These are phyloP conservation scores for Eutypella sp. DNA, from an alignment of 2,329 filamentous ascomycete genomes.

Conservation along the genomic window DNA sequence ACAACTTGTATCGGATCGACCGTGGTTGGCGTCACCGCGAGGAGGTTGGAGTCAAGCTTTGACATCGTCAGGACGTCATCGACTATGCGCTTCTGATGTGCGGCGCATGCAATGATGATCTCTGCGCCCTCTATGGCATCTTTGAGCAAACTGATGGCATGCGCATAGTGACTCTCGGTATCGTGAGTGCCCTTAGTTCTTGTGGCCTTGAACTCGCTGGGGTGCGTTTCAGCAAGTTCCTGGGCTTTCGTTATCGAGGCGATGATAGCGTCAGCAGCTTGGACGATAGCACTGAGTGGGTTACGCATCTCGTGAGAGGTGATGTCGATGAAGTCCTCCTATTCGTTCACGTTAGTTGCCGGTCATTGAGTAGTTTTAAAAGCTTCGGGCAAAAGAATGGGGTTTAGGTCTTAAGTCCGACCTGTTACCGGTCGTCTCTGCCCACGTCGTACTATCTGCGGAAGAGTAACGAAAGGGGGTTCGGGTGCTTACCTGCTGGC, in stretches of 20 bases:
- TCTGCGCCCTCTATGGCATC: slow-evolving; percentile 76
- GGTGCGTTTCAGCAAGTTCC: slow-evolving; percentile 27
- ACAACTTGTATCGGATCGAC: slow-evolving; percentile 63
- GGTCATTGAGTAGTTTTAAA: background rate
- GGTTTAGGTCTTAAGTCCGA: no score
- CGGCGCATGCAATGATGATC: slow-evolving; percentile 74
- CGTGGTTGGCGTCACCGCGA: slow-evolving; percentile 63
- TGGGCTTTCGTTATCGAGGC: slow-evolving; percentile 42
- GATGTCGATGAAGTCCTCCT: slow-evolving; percentile 76
- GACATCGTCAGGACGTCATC: slow-evolving; percentile 61
- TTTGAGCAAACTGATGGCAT: slow-evolving; percentile 64
- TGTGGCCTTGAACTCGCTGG: background rate
- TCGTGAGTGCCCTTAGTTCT: slow-evolving; percentile 1
- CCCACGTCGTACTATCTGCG: background rate
- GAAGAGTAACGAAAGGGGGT: background rate
- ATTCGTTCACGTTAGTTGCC: no score
- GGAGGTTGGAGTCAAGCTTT: slow-evolving; percentile 64
- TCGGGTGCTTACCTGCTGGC: slow-evolving; percentile 48
- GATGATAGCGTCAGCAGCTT: slow-evolving; percentile 68
- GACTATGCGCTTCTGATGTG: slow-evolving; percentile 68
- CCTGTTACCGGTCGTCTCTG: no score
- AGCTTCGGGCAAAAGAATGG: no score
- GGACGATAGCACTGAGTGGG: slow-evolving; percentile 66
- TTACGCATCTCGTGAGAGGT: slow-evolving; percentile 70
- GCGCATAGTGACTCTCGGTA: slow-evolving; percentile 4